Conservation (phyloP, 192 early-diverging fungal genomes). For the Oehlia diaphana region DNA sequence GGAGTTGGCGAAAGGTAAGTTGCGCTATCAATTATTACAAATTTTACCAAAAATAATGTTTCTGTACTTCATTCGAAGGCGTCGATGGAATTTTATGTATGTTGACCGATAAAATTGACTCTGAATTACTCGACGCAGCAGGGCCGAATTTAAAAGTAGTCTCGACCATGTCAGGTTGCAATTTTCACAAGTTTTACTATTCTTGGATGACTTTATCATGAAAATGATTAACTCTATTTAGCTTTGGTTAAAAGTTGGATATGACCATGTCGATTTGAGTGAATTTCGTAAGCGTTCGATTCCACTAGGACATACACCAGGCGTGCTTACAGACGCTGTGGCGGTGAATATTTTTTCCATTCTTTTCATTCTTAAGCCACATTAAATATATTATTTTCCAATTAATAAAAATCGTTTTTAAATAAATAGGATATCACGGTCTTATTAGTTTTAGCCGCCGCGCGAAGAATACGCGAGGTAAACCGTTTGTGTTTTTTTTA, state of each 20-base stretch:
- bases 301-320: conserved; percentile 79
- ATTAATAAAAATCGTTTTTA: not conserved
- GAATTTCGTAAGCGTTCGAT: conserved; percentile 55
- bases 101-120: conserved; percentile 74
- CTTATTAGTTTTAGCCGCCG: conserved; percentile 71
- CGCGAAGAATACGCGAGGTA: conserved; percentile 66
- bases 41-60: not conserved
- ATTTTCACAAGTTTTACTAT: not conserved
- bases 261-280: conserved; percentile 73
- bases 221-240: not conserved
- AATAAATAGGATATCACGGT: conserved; percentile 61
- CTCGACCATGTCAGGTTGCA: conserved; percentile 63
- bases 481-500: not conserved
- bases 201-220: not conserved
- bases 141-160: conserved; percentile 66
- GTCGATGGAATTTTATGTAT: conserved; percentile 66
- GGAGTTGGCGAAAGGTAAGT: conserved; percentile 41
- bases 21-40: not conserved
- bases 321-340: conserved; percentile 85
- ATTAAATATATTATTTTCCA: not conserved
- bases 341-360: conserved; percentile 38
- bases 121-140: conserved; percentile 65
- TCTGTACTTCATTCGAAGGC: conserved; percentile 28
- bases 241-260: conserved; percentile 55
- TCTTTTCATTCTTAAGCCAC: not conserved